phyloP scores from a whole-genome alignment of 768 basidiomycete genomes.

The Boletus sp. region DNA sequence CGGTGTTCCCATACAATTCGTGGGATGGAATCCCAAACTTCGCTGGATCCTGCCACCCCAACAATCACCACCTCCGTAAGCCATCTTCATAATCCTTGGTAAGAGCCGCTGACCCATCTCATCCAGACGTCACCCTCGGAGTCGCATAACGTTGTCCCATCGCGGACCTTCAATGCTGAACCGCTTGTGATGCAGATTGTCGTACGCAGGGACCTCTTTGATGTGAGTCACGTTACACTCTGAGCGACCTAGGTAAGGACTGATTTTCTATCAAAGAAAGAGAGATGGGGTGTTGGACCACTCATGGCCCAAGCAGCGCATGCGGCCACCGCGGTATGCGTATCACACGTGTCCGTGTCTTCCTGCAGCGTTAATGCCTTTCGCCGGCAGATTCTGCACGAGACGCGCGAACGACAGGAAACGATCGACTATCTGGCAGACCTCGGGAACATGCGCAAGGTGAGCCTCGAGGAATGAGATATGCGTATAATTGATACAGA shows the following conservation, averaged over 20 bases:
- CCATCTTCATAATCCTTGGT: background rate
- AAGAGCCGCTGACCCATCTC: background rate
- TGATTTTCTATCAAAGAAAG: slow-evolving; percentile 26
- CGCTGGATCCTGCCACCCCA: background rate
- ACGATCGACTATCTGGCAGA: slow-evolving; percentile 39
- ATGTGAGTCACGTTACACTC: slow-evolving; percentile 27
- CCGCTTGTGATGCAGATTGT: slow-evolving; percentile 44
- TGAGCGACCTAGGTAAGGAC: background rate
- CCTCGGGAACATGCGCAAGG: slow-evolving; percentile 42
- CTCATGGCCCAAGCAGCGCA: slow-evolving; percentile 45
- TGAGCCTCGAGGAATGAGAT: slow-evolving; percentile 7
- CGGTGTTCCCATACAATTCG: background rate
- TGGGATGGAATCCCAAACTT: slow-evolving; percentile 2
- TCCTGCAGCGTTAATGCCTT: background rate
- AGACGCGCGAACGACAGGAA: slow-evolving; percentile 35
- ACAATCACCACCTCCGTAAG: background rate
- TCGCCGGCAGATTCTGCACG: slow-evolving; percentile 36
- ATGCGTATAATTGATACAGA: background rate
- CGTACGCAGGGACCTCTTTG: slow-evolving; percentile 40
- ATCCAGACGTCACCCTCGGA: background rate
- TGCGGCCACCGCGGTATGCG: slow-evolving; percentile 38
- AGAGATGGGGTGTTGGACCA: slow-evolving; percentile 43
- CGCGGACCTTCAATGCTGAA: background rate
- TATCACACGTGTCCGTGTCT: background rate
- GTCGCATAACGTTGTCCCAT: background rate